Conservation (phyloP, 805 yeast species). For the Starmera pachycereana region DNA sequence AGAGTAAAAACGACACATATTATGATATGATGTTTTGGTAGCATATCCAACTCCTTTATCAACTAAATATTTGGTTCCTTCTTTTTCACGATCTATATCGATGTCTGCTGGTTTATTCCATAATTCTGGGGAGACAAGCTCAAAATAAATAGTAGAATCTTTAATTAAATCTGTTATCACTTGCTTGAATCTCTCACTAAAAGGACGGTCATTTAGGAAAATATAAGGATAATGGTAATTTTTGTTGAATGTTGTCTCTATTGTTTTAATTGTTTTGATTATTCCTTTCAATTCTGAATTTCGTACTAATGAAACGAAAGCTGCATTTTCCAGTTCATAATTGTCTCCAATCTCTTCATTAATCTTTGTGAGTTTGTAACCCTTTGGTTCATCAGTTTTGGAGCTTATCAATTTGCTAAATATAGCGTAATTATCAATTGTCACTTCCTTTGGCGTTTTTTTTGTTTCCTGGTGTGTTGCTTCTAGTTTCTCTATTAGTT, state of each 20-base stretch:
- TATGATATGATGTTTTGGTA: conserved; percentile 52
- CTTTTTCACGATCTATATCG: conserved; percentile 31
- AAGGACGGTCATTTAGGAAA: conserved; percentile 62
- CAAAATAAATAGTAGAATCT: conserved; percentile 35
- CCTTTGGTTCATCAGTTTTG: conserved; percentile 20
- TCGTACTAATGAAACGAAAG: conserved; percentile 63
- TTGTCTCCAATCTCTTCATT: conserved; percentile 4
- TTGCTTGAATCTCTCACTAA: conserved; percentile 44
- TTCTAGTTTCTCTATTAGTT: conserved; percentile 6
- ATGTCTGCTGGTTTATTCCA: conserved; percentile 57
- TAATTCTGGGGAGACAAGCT: conserved; percentile 27
- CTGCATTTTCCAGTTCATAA: conserved; percentile 51
- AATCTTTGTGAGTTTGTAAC: conserved; percentile 8
- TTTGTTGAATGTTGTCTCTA: conserved; percentile 56
- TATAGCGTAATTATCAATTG: conserved; percentile 6
- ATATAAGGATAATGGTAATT: conserved; percentile 77
- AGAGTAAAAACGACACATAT: conserved; percentile 78
- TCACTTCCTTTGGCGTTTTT: conserved; percentile 6
- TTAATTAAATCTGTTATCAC: conserved; percentile 27
- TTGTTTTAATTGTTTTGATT: conserved; percentile 40
- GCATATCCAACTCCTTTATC: conserved; percentile 50
- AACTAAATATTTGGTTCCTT: conserved; percentile 29
- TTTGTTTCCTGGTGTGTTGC: conserved; percentile 14
- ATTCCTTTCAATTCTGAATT: conserved; percentile 47
- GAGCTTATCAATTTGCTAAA: conserved; percentile 3